Evolutionary conservation across 129 eudicot species (phyloP), one percentile per base, ranked within the genome.

Genomic region (Lactuca saligna): DNA sequence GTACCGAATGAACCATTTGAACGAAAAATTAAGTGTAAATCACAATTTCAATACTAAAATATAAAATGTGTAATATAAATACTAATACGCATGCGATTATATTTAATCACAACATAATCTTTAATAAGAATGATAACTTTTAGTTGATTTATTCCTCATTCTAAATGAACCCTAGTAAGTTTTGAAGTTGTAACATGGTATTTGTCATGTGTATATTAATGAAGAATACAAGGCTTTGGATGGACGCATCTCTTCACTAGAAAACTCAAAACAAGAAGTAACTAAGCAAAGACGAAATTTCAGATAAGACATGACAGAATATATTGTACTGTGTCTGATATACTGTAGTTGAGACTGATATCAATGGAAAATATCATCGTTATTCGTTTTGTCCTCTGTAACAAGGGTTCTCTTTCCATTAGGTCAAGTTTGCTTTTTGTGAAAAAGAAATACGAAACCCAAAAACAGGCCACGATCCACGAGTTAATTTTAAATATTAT

Each of bases 201-300:
- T 20, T 25, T 25, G 32, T 17, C 31, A 3, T 56, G 61, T 53
- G 29, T 56, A 66, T 74, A 17, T 67, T 61, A 58, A 56, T 8
- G 55, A 13, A 54, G 17, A 66, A 4, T 58, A 75, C 51, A 71
- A 67, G 48, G 25, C 68, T 39, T 68, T 75, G 42, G 68, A 66
- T 33, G 50, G 37, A 6, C 74, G 54, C 38, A 31, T 75, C 42
- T 66, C 74, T 7, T 29, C 69, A 8, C 17, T 74, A 32, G 79
- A 74, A 57, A 64, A 74, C 55, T 49, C 51, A 59, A 75, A 67
- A 59, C 58, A 15, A 17, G 69, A 75, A 49, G 62, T 67, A 17
- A 4, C 55, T 7, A 42, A 44, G 11, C 73, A 16, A 16, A 1
- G 73, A 8, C 14, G 80, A 75, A 39, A 49, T 55, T 3, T 46